A percentile compares a stretch with the other conserved stretches of the same genome.
Conservation (phyloP, 768 basidiomycete genomes). For the Leucocoprinus sp. region DNA sequence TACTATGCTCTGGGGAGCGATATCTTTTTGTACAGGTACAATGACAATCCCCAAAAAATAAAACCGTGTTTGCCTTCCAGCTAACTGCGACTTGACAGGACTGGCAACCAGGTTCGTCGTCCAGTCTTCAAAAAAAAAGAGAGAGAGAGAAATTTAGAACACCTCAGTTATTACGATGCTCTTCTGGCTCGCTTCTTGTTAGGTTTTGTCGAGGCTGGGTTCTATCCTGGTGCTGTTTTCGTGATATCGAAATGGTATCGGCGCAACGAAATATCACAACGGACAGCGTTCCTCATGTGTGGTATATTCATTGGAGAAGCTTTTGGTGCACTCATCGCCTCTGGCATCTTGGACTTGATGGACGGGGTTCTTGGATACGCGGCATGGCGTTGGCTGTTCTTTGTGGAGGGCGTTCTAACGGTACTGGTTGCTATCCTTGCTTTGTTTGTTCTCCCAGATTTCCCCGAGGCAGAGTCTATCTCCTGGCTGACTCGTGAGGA, state of each 20-base stretch:
- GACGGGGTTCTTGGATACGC: slow-evolving; percentile 58
- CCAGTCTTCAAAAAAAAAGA: not conserved
- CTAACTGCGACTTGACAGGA: slow-evolving; percentile 18
- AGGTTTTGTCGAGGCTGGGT: slow-evolving; percentile 64
- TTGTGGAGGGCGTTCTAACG: slow-evolving; percentile 55
- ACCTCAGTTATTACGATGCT: slow-evolving; percentile 49
- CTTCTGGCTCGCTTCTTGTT: slow-evolving; percentile 68
- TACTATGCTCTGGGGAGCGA: slow-evolving; percentile 60
- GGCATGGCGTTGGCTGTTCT: slow-evolving; percentile 79
- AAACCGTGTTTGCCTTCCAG: not conserved
- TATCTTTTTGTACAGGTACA: slow-evolving; percentile 42
- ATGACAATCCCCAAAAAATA: not conserved
- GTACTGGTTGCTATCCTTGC: slow-evolving; percentile 39
- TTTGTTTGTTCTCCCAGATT: slow-evolving; percentile 66
- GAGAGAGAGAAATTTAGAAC: too few relatives aligned
- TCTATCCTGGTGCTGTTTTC: slow-evolving; percentile 63
- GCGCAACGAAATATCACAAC: slow-evolving; percentile 57
- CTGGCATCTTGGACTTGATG: slow-evolving; percentile 66
- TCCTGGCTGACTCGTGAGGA: slow-evolving; percentile 53
- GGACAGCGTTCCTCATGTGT: slow-evolving; percentile 61
- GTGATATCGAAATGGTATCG: slow-evolving; percentile 68
- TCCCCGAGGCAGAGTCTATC: slow-evolving; percentile 43
- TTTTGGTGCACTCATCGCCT: slow-evolving; percentile 72
- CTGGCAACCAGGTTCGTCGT: slow-evolving; percentile 30
- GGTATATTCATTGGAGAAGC: slow-evolving; percentile 76